Base-by-base conservation (phyloP, 345 rosid species). In the Pistacia integerrima region DNA sequence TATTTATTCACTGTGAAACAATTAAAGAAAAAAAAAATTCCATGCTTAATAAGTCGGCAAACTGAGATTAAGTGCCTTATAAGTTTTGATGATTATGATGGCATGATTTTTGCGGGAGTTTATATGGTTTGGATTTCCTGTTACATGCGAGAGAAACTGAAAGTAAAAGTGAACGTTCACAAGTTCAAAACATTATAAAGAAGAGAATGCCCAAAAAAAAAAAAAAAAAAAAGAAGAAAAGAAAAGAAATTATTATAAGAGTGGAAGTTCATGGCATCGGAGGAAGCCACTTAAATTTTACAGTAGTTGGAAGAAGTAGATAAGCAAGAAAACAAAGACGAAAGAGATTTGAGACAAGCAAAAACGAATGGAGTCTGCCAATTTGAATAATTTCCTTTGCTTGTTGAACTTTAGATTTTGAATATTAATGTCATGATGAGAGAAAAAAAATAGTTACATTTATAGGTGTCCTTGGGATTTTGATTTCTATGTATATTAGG, bases 41-140 rank as follows among this genome's bases (percentile, higher is more conserved):
- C 65, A 62, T 48, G 74, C 55, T 57, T 4, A 64, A 20, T 36
- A n/a, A 11, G 14, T 36, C 25, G 41, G 25, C 49, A 74, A 67
- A 44, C 52, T 61, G 78, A 69, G 78, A 63, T 58, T 35, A 57
- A 68, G 65, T 69, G 64, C 78, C 52, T 13, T 62, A 4, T 41
- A 48, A 28, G 28, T 56, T 70, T 35, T 48, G 70, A 55, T 49
- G n/a, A 41, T 33, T 36, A 20, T 33, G 74, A 35, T 55, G 71
- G 55, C 56, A 55, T 62, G 25, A 11, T 52, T 28, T 51, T 7
- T 54, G 52, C 13, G 6, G 64, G 72, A 67, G 36, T 71, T 67
- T 38, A 49, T 54, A 64, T 22, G 73, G 69, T 52, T 51, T 62
- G 11, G 18, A 46, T 79, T 74, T 46, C 67, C 54, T 44, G 18